These are phyloP conservation scores for Lagenaria siceraria DNA, from an alignment of 306 rosid genomes.

Conservation along the genomic window DNA sequence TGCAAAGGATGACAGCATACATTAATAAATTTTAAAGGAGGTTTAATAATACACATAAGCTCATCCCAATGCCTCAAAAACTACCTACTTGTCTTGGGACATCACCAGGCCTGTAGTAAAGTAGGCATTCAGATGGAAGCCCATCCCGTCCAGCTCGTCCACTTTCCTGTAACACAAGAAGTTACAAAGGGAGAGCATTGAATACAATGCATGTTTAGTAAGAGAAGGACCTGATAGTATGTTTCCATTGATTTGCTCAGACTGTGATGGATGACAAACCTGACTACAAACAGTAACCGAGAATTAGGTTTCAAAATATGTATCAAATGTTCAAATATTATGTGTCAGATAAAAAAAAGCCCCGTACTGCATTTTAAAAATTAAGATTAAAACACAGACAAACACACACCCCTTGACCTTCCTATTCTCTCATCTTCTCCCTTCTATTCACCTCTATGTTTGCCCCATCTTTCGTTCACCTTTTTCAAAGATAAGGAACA, in stretches of 20 bases:
- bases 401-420: background rate
- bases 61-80: background rate
- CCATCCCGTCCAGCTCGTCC: conserved; percentile 99
- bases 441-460: background rate
- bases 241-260: conserved; percentile 97
- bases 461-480: background rate
- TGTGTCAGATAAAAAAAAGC: background rate
- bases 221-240: conserved; percentile 71
- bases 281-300: conserved; percentile 51
- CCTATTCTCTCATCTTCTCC: background rate
- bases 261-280: conserved; percentile 98
- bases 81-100: conserved; percentile 72
- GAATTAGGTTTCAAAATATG: conserved; percentile 14
- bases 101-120: conserved; percentile 80
- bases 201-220: conserved; percentile 9
- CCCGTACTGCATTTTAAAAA: background rate
- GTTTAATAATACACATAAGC: background rate
- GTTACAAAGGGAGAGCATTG: conserved; percentile 11
- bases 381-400: background rate
- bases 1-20: conserved; percentile 25
- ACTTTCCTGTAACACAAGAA: conserved; percentile 57
- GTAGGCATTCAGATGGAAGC: conserved; percentile 89
- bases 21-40: background rate
- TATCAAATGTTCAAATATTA: background rate
- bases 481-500: background rate